phyloP scores from a whole-genome alignment of 495 filamentous ascomycete species.

The Penicillium robsamsonii region DNA sequence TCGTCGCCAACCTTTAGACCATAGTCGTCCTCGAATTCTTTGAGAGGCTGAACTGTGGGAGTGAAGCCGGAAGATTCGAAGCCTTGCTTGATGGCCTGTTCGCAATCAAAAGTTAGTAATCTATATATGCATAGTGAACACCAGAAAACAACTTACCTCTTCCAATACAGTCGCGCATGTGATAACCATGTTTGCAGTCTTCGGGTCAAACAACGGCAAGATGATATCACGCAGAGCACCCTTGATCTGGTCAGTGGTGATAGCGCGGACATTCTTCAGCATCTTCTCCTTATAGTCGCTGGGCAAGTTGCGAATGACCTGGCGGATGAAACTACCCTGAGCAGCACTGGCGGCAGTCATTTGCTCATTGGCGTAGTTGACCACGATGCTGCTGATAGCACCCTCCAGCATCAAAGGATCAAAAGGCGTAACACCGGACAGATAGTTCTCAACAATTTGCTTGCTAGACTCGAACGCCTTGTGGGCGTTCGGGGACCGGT shows the following conservation, averaged over 20 bases:
- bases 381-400: conserved; percentile 83
- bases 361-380: conserved; percentile 81
- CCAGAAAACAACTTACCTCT: conserved; percentile 57
- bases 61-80: conserved; percentile 76
- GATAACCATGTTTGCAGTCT: conserved; percentile 76
- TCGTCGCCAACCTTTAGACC: conserved; percentile 74
- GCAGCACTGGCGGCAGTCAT: conserved; percentile 77
- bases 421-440: conserved; percentile 60
- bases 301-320: conserved; percentile 74
- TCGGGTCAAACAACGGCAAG: conserved; percentile 72
- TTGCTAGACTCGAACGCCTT: conserved; percentile 79
- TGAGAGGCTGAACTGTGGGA: conserved; percentile 68
- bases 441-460: conserved; percentile 67
- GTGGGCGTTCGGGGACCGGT: conserved; percentile 84
- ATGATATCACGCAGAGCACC: conserved; percentile 71
- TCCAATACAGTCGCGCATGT: conserved; percentile 85
- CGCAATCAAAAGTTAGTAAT: conserved; percentile 5
- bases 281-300: conserved; percentile 75
- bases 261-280: conserved; percentile 70
- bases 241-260: conserved; percentile 74
- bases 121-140: conserved; percentile 1
- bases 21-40: conserved; percentile 88
- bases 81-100: conserved; percentile 65
- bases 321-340: conserved; percentile 73
- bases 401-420: conserved; percentile 85